Evolutionary conservation across 495 filamentous ascomycete genomes (phyloP).

Genomic region (Hypomontagnella monticulosa): DNA sequence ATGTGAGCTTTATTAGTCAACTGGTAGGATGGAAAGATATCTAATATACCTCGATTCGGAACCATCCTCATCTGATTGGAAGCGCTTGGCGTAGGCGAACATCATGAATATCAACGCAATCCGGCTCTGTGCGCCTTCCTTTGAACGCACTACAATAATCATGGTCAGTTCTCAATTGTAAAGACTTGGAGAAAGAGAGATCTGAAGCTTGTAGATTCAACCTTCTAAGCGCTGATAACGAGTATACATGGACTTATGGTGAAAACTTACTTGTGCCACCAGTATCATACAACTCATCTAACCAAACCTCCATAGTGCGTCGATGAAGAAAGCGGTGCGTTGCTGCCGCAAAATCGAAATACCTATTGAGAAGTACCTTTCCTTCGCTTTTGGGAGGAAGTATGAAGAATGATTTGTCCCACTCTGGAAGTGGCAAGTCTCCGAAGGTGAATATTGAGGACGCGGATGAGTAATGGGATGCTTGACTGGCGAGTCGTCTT

Average conservation of each 20-base stretch:
- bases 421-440: slow-evolving; percentile 40
- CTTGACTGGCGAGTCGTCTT: slow-evolving; percentile 35
- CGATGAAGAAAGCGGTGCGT: slow-evolving; percentile 51
- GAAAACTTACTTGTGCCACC: slow-evolving; percentile 25
- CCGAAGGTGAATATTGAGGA: slow-evolving; percentile 46
- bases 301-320: slow-evolving; percentile 47
- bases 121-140: slow-evolving; percentile 34
- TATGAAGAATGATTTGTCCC: slow-evolving; percentile 41
- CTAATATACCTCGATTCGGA: not conserved
- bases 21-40: not conserved
- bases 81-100: slow-evolving; percentile 38
- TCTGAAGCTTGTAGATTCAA: too few species aligned
- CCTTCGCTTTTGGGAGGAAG: slow-evolving; percentile 38
- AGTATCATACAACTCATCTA: slow-evolving; percentile 46
- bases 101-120: slow-evolving; percentile 46
- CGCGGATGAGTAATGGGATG: slow-evolving; percentile 30
- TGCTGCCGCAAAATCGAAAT: slow-evolving; percentile 50
- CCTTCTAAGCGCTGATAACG: too few species aligned
- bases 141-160: slow-evolving; percentile 9
- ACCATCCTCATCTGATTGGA: slow-evolving; percentile 7
- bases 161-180: slow-evolving; percentile 5
- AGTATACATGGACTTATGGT: too few species aligned
- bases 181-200: too few species aligned
- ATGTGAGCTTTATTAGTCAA: not conserved
- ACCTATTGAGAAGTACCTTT: slow-evolving; percentile 41